phyloP scores from a whole-genome alignment of 306 rosid genomes.

The Phaseolus lunatus region DNA sequence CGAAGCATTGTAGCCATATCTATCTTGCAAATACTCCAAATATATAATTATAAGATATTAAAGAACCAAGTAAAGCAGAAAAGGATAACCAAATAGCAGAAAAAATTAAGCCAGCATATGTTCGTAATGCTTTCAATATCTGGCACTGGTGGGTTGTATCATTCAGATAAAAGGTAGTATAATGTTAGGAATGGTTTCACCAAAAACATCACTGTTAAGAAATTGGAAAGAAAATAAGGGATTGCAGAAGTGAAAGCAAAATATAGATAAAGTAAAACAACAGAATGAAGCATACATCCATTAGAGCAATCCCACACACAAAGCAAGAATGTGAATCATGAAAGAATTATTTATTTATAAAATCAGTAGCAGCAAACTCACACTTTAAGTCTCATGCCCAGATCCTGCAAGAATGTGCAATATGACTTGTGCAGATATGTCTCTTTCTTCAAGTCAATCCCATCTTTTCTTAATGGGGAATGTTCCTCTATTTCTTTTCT shows the following conservation, averaged over 20 bases:
- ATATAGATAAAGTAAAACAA: constrained; percentile 7
- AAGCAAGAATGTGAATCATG: constrained; percentile 18
- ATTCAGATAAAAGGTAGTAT: constrained; percentile 5
- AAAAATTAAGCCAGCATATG: constrained; percentile 2
- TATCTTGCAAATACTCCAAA: constrained; percentile 18
- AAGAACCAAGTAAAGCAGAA: constrained; percentile 21
- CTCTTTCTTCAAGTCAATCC: constrained; percentile 93
- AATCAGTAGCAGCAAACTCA: constrained; percentile 55
- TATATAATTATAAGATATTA: constrained; percentile 14
- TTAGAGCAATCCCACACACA: constrained; percentile 29
- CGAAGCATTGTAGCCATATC: constrained; percentile 16
- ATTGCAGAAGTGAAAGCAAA: neutral
- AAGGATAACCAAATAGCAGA: constrained; percentile 17
- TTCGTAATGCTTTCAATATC: constrained; percentile 10
- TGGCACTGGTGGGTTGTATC: constrained; percentile 12
- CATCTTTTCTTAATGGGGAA: constrained; percentile 86
- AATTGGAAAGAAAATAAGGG: neutral
- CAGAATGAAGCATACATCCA: constrained; percentile 16
- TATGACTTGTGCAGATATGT: constrained; percentile 90
- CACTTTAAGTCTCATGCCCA: constrained; percentile 98
- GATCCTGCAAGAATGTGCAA: constrained; percentile 91
- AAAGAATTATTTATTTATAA: constrained; percentile 4
- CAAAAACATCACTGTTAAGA: constrained; percentile 8
- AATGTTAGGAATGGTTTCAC: constrained; percentile 38
- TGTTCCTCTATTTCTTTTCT: constrained; percentile 86